A percentile compares a stretch with the other conserved stretches of the same genome.
Conservation (phyloP, 208 protist genomes). For the Spongospora subterranea region DNA sequence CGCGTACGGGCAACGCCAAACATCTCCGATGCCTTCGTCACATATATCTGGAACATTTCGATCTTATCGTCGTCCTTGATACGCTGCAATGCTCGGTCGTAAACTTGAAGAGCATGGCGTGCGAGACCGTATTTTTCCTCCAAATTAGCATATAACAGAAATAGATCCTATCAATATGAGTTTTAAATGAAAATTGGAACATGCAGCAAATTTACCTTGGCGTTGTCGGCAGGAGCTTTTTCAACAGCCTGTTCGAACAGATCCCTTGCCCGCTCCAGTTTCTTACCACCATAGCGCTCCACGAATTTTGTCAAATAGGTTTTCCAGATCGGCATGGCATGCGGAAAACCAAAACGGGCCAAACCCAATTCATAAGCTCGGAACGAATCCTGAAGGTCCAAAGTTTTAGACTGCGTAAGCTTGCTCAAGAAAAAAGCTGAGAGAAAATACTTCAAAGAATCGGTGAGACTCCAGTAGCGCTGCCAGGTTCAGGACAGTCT, state of each 20-base stretch:
- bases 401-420: neutral
- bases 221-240: conserved; percentile 65
- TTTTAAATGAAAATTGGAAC: neutral
- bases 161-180: conserved; percentile 71
- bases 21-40: conserved; percentile 75
- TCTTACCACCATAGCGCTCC: conserved; percentile 79
- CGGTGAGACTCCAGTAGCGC: conserved; percentile 81
- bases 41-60: conserved; percentile 76
- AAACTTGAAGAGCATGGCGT: conserved; percentile 64
- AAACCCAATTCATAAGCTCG: conserved; percentile 73
- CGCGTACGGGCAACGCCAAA: conserved; percentile 85
- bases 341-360: conserved; percentile 81
- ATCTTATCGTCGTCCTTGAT: conserved; percentile 70
- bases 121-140: conserved; percentile 76
- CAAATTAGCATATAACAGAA: conserved; percentile 82
- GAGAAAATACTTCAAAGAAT: conserved; percentile 61
- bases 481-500: conserved; percentile 86
- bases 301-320: conserved; percentile 86
- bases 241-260: conserved; percentile 85
- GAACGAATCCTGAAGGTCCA: conserved; percentile 78
- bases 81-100: conserved; percentile 24
- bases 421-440: neutral
- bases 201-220: conserved; percentile 24
- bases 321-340: conserved; percentile 83
- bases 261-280: conserved; percentile 86